Evolutionary conservation across 2,329 filamentous ascomycete species (phyloP), one percentile per base, ranked within the genome.

Genomic region (Colletotrichum sp.): DNA sequence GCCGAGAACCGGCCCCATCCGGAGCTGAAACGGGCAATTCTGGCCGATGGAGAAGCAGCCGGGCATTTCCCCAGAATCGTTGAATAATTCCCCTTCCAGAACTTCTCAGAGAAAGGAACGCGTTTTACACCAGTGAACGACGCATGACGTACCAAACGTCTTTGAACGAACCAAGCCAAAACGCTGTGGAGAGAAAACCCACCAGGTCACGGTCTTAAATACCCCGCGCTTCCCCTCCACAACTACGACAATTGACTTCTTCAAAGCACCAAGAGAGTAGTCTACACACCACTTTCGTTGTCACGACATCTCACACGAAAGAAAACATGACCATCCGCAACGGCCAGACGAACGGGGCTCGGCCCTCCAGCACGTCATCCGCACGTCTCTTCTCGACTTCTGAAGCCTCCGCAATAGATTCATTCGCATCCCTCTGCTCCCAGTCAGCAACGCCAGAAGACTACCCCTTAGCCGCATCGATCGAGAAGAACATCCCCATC

Each of bases 401-500:
- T 13, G 77, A 81, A 6, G 77, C 83, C 3, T 84, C 86, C 1
- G 85, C 85, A 1, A 78, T 91, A 4, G 79, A 86, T 5, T 82
- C 84, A 3, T 88, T 91, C 79, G 82, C 85, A 74, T 78, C 80
- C 3, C 82, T 90, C 32, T 90, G 86, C 78, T 86, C 85, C 4
- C 85, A 86, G 65, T 84, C 80, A 13, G 80, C 83, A 9, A 79
- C 82, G 7, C 77, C 78, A 28, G 72, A 81, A 13, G 79, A 83
- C 5, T 92, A 92, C 72, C 89, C 90, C 0, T 84, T 90, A 1
- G 86, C 89, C 1, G 79, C 79, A 8, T 76, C 81, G 6, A 83
- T 91, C 28, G 70, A 85, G 26, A 82, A 86, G 52, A 91, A 92
- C 77, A 84, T 93, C 5, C 91, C 91, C 1, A 86, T 92, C 75